Evolutionary conservation across 164 flowering plant genomes (phyloP).

Genomic region (Santalum album): DNA sequence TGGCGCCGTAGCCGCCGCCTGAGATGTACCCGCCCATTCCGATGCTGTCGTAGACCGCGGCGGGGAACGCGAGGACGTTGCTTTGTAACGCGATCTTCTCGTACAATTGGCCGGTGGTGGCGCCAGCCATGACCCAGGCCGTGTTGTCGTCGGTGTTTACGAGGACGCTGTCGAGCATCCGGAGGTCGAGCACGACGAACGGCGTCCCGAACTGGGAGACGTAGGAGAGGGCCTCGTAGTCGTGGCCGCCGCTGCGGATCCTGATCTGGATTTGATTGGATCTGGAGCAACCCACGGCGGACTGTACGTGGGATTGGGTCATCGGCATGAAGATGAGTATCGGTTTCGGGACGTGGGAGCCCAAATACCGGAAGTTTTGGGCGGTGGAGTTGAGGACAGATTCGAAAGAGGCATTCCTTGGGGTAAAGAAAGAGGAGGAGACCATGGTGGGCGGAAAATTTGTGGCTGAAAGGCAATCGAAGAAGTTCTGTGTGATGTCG

Average conservation of each 20-base stretch:
- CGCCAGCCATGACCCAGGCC: constrained; percentile 42
- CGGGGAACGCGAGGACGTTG: constrained; percentile 28
- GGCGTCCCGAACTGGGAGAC: constrained; percentile 25
- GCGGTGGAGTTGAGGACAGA: constrained; percentile 15
- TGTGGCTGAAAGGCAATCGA: constrained; percentile 13
- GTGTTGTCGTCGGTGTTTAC: constrained; percentile 18
- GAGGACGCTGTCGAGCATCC: constrained; percentile 21
- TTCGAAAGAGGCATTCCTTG: constrained; percentile 13
- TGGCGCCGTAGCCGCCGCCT: constrained; percentile 36
- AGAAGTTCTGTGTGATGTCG: constrained; percentile 2
- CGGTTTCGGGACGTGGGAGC: constrained; percentile 13
- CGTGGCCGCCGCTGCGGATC: constrained; percentile 46
- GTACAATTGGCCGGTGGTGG: constrained; percentile 36
- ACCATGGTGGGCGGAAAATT: background rate
- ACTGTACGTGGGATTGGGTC: constrained; percentile 20
- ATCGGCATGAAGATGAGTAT: constrained; percentile 16
- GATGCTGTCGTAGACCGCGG: constrained; percentile 28
- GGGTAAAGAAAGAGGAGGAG: constrained; percentile 10
- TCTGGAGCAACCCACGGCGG: constrained; percentile 30
- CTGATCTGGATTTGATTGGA: constrained; percentile 19
- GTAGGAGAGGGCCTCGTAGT: constrained; percentile 40
- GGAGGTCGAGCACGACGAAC: constrained; percentile 28
- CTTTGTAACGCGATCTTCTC: constrained; percentile 25
- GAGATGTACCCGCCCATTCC: constrained; percentile 37
- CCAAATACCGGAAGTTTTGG: constrained; percentile 18